Evolutionary conservation across 441 rosid species (phyloP), one percentile per base, ranked within the genome.

Genomic region (Biscutella laevigata): DNA sequence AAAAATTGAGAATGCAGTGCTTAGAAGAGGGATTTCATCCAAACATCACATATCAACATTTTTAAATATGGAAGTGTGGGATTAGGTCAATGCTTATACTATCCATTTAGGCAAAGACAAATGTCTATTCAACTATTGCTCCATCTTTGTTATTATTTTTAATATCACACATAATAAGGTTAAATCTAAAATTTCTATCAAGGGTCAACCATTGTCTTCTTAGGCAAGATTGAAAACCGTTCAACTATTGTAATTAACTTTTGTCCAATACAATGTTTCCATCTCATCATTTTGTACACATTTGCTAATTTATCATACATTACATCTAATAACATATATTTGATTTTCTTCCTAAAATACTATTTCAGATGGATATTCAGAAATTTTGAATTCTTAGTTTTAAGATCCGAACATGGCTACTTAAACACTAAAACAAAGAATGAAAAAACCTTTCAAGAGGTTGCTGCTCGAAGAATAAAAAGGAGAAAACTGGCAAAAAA

Each of bases 41-140:
- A 43, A 50, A 27, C 46, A 32, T 55, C 44, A 64, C 44, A 32
- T 55, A 6, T 30, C 20, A 47, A 25, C 17, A 40, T 17, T n/a
- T 57, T 30, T 17, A 19, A n/a, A 39, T 55, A 4, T 16, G 6
- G 3, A 39, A 6, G 17, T 16, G 44, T 17, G 27, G 52, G 11
- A 36, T 35, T 42, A 27, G 32, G 41, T 8, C 52, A 63, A 22
- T 32, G 24, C 64, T 34, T 27, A 26, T n/a, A 48, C 26, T 12
- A 41, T 40, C 63, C 20, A 17, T 41, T 57, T 37, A 64, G 40
- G 58, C 22, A 33, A 50, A 7, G 16, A 21, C 24, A 21, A 26
- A 35, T 41, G 28, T 34, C 32, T 48, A n/a, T 32, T 48, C 26
- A 56, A 24, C 24, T 29, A 27, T 27, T 12, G 20, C 30, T 9